Base-by-base conservation (phyloP, 2,329 filamentous ascomycete species). In the Penicillium fuscoglaucum region DNA sequence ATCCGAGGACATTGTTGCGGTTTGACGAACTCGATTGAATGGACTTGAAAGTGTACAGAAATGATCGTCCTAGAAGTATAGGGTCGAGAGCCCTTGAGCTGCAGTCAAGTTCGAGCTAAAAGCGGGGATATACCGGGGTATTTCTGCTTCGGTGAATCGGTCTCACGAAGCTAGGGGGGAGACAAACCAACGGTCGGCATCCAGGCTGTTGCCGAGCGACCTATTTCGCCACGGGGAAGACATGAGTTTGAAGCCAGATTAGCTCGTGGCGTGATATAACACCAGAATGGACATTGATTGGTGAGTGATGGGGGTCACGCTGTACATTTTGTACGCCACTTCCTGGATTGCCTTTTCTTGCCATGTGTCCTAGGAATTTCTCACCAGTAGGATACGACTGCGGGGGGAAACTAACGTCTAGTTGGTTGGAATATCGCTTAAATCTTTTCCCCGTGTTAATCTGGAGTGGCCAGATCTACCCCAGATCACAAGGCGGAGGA, bases 201-300 rank as follows among this genome's bases (percentile, higher is more conserved):
- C 48, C 29, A 57, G 31, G n/a, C 4, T 40, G 40, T 31, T 35
- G 29, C n/a, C 39, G 19, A 51, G 19, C 33, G 44, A 41, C 63
- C 62, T 56, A 46, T 60, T 63, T 49, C 37, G 62, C 37, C 64
- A 63, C 64, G 64, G 64, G 59, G 46, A 61, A 60, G 31, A 28
- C 39, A 59, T 52, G 52, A 48, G 26, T 46, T 50, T 57, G 19
- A 4, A 37, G 15, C 21, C 8, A 6, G 17, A 43, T 44, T 33
- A 21, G 40, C 9, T 48, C 15, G 48, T 59, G 46, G 48, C 29
- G 29, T 51, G 44, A 41, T 39, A 37, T 10, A 44, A 4, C 33
- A 7, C 5, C 17, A 59, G 17, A 43, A 55, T 21, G n/a, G 47
- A 55, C 13, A 5, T 28, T 44, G 29, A 63, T 59, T 65, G 62